Evolutionary conservation across 768 basidiomycete species (phyloP), one percentile per base, ranked within the genome.

Genomic region (Boletus pseudopeckii): DNA sequence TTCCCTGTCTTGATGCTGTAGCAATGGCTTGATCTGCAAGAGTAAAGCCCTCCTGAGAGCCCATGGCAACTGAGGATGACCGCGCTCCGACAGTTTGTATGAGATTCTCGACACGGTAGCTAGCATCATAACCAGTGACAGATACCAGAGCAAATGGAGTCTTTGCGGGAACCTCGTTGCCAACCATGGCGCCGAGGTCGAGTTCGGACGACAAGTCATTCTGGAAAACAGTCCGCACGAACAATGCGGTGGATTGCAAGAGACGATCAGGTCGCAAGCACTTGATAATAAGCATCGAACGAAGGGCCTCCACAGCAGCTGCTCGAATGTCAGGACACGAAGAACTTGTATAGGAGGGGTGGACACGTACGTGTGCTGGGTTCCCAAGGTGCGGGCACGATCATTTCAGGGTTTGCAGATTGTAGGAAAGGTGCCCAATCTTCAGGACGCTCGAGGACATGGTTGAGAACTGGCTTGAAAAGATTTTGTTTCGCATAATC

Each of bases 81-180:
- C 88, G 83, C 28, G 83, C 78, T 15, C 85, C 84, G 11, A 84
- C 84, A 48, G 84, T 85, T 66, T 87, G 84, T 59, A 94, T 84
- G 40, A 96, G 80, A 60, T 86, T 86, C 62, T 97, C 94, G 37
- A 97, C 91, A 45, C 90, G 84, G 70, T 95, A 98, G 70, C 94
- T 96, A n/a, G 97, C 97, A 67, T 99, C 97, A 65, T 97, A 96
- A 15, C 97, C 97, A 3, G 92, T 85, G 4, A 99, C 93, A 7
- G 96, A 98, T 30, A 94, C 83, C 45, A 99, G 76, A 4, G 93
- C 90, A 24, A 98, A 74, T 1, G 97, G 95, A 0, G 92, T 92
- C 4, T 81, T 78, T 3, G 93, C 80, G 4, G 81, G 78, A 32
- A 94, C 81, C 66, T 98, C 93, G 62, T 88, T 80, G 7, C 77